Evolutionary conservation across 208 protist genomes (phyloP), one percentile per base, ranked within the genome.

Genomic region (Angomonas ambiguus): DNA sequence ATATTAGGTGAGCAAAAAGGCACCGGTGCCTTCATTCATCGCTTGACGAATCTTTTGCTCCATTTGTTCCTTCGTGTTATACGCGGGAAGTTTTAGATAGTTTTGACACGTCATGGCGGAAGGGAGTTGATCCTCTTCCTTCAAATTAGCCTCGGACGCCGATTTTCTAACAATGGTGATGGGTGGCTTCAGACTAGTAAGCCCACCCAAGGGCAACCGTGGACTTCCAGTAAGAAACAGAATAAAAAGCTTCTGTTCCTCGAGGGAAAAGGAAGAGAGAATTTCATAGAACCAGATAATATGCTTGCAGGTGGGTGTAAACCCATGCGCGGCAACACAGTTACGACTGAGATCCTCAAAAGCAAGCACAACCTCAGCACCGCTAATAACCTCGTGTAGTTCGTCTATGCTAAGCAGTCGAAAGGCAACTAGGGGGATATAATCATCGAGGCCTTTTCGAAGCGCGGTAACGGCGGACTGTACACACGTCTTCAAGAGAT

Each of bases 41-140:
- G 93, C 91, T 34, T 86, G 80, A 10, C 77, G 73, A n/a, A 97
- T 60, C 71, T 97, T 96, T 32, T 68, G 62, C 45, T 88, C 83
- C 88, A 97, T 90, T 48, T 88, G 76, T 56, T 91, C 71, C 62
- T 91, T 89, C 2, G 59, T 85, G 8, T 85, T 70, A 61, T 94
- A 96, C n/a, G 86, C 84, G 0, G 93, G 93, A 11, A 97, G 80
- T 70, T 97, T 97, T 45, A 97, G 65, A 59, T 96, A 97, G 72
- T 97, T 96, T 59, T 95, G 88, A 58, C 93, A 97, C 25, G 93
- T 97, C 93, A 97, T 97, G 22, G 89, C 91, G 1, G 80, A 91
- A 1, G 91, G 93, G 16, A 97, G 81, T 66, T 87, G 79, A 24
- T 95, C 83, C 25, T 74, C 63, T 51, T 95, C 88, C 22, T 77